A percentile compares a stretch with the other conserved stretches of the same genome.
These are phyloP conservation scores for Septoria linicola DNA, from an alignment of 2,329 filamentous ascomycete species.

Conservation along the genomic window DNA sequence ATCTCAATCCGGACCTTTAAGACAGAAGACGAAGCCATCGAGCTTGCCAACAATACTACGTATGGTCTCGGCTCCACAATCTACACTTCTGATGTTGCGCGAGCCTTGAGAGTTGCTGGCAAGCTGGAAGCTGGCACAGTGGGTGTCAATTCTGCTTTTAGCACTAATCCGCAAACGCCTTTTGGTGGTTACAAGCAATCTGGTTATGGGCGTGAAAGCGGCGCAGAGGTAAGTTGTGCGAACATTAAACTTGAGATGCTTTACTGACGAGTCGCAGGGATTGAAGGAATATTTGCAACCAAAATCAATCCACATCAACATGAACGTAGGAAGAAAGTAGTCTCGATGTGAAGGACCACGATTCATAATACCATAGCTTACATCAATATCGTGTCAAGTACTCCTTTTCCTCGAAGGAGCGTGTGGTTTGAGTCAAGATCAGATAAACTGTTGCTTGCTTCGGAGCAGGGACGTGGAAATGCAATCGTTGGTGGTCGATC, in stretches of 20 bases:
- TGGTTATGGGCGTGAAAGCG: slow-evolving; percentile 61
- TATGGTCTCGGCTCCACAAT: slow-evolving; percentile 63
- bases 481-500: too few relatives aligned
- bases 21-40: slow-evolving; percentile 56
- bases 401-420: too few relatives aligned
- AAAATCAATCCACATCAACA: slow-evolving; percentile 16
- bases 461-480: too few relatives aligned
- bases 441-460: too few relatives aligned
- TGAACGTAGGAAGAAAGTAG: too few relatives aligned
- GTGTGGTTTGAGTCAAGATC: too few relatives aligned
- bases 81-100: slow-evolving; percentile 61
- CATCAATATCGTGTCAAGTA: too few relatives aligned
- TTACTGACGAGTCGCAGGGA: neutral
- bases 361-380: too few relatives aligned
- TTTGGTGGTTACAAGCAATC: slow-evolving; percentile 61
- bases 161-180: slow-evolving; percentile 37
- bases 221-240: slow-evolving; percentile 35
- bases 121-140: slow-evolving; percentile 66
- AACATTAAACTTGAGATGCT: too few relatives aligned
- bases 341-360: too few relatives aligned
- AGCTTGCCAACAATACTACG: slow-evolving; percentile 57
- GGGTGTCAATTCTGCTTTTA: slow-evolving; percentile 62
- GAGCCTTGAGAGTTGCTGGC: slow-evolving; percentile 52
- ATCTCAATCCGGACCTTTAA: slow-evolving; percentile 61
- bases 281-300: slow-evolving; percentile 13